Conservation (phyloP, 306 rosid species). For the Leucaena leucocephala region DNA sequence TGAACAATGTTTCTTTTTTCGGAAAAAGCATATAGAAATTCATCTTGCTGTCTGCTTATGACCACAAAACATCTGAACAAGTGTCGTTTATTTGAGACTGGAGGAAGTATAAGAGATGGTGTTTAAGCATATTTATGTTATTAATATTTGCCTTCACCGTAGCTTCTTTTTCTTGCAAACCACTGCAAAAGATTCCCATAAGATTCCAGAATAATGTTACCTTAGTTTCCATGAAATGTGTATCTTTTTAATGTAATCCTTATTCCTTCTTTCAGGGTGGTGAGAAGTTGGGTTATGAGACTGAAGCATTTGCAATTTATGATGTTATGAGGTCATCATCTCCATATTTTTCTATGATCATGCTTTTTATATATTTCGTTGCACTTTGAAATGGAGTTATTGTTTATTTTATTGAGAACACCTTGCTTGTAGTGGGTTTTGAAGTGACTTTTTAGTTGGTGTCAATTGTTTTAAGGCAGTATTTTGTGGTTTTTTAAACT, state of each 20-base stretch:
- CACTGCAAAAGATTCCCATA: conserved; percentile 16
- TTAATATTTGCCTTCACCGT: not conserved
- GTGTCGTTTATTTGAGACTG: not conserved
- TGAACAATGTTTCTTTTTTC: not conserved
- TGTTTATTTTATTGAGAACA: conserved; percentile 20
- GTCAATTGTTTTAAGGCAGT: conserved; percentile 7
- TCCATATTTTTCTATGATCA: conserved; percentile 29
- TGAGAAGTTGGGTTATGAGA: conserved; percentile 95
- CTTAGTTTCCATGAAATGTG: conserved; percentile 27
- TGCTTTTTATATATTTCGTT: conserved; percentile 13
- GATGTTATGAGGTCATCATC: conserved; percentile 86
- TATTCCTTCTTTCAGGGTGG: conserved; percentile 77
- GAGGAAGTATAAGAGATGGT: not conserved
- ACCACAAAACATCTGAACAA: not conserved
- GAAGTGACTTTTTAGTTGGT: conserved; percentile 7
- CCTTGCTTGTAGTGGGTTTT: conserved; percentile 17
- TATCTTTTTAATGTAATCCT: conserved; percentile 31
- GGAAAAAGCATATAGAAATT: not conserved
- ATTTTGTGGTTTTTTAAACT: conserved; percentile 8
- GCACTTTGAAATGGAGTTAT: not conserved
- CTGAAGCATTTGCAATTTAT: conserved; percentile 91
- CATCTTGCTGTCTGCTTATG: not conserved
- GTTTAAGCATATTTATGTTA: not conserved
- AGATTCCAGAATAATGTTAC: conserved; percentile 25
- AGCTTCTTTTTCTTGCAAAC: not conserved